Evolutionary conservation across 352 stramenopile species (phyloP), one percentile per base, ranked within the genome.

Genomic region (Phytophthora brassicae): DNA sequence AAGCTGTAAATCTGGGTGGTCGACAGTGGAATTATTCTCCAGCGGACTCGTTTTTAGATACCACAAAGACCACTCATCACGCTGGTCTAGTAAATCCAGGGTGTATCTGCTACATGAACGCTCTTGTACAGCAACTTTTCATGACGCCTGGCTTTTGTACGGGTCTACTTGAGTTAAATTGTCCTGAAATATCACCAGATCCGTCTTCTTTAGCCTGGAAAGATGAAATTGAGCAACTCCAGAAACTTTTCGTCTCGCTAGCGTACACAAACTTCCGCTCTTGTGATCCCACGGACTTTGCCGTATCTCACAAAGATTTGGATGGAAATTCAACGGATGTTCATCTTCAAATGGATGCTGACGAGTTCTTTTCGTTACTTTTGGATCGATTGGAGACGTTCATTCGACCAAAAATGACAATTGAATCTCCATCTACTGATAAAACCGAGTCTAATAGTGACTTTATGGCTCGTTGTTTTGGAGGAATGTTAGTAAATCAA

Each of bases 71-170:
- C 2, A 68, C 65, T 13, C n/a, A 54, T 1, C 74, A 84, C 12
- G 86, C 85, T 39, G 97, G 97, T 7, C 75, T 99, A 1, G 89
- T 97, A 39, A 99, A 99, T 64, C 96, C 98, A 44, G 97, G 97
- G 7, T 99, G 96, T 59, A 99, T 98, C 9, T 99, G 97, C 79
- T 99, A 99, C 82, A 99, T 99, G 96, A 99, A 99, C 74, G 96
- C 95, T 0, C 77, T 99, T 0, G 68, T 99, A 3, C 97, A 99
- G 64, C 95, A 99, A 60, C 77, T 99, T 36, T 99, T 92, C 46
- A 86, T 89, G 67, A 76, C 82, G 44, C 78, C 83, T 0, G 50
- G 33, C 1, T 96, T 97, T 54, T 74, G 77, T 19, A 42, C 70
- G 6, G 76, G 75, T 2, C 36, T 94, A 1, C 45, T 94, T 2